Conservation (phyloP, 2,329 filamentous ascomycete genomes). For the Penicillium freii region DNA sequence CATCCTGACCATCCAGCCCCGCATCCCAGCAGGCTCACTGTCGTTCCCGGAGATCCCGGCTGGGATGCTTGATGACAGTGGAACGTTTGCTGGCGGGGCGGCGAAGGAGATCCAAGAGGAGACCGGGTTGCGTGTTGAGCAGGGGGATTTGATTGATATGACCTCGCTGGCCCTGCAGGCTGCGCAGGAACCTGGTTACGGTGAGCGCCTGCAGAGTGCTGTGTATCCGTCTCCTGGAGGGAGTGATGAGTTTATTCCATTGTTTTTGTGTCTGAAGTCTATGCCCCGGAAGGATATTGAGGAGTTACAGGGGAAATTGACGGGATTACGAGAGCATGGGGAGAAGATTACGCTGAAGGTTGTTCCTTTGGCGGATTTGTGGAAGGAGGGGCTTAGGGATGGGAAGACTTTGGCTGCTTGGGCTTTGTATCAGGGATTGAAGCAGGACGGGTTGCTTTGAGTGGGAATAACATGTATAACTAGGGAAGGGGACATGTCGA, state of each 20-base stretch:
- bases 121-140: conserved; percentile 52
- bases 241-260: conserved; percentile 58
- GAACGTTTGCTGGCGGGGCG: conserved; percentile 54
- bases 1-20: conserved; percentile 57
- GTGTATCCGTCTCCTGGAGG: conserved; percentile 57
- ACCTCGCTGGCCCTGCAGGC: conserved; percentile 49
- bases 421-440: conserved; percentile 55
- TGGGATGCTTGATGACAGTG: conserved; percentile 59
- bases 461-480: background rate
- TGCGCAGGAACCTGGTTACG: conserved; percentile 16
- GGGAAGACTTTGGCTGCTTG: conserved; percentile 56
- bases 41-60: conserved; percentile 58
- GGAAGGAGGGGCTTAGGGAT: conserved; percentile 56
- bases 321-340: conserved; percentile 54
- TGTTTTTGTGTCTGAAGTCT: conserved; percentile 56
- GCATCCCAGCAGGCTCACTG: conserved; percentile 56
- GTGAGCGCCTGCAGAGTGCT: conserved; percentile 46
- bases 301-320: conserved; percentile 52
- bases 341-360: conserved; percentile 61
- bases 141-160: conserved; percentile 54
- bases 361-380: conserved; percentile 51
- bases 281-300: conserved; percentile 50
- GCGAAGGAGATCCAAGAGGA: conserved; percentile 59
- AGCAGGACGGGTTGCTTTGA: conserved; percentile 47
- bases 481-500: background rate